Percentiles rank a stretch among this genome's conserved stretches.
Conservation (phyloP, 2,329 filamentous ascomycete species). For the Fusarium sp. region DNA sequence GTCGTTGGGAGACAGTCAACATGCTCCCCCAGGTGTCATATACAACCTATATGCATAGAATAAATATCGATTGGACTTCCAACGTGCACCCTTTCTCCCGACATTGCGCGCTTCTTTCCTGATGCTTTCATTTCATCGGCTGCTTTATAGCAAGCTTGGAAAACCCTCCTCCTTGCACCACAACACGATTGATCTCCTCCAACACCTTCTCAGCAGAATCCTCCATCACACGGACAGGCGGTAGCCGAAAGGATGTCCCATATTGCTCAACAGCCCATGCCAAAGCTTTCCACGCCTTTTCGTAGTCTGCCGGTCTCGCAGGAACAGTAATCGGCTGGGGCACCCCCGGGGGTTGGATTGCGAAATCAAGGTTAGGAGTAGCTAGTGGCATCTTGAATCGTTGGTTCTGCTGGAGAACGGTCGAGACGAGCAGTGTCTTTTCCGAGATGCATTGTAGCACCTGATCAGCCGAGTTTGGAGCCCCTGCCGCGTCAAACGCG, state of each 20-base stretch:
- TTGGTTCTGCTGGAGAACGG: background rate
- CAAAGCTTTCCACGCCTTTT: conserved; percentile 10
- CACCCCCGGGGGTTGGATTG: background rate
- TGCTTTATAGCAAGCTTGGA: background rate
- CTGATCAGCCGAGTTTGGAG: background rate
- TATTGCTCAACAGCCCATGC: conserved; percentile 7
- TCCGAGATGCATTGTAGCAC: background rate
- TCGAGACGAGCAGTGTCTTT: background rate
- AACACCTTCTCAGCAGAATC: background rate
- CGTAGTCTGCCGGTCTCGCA: conserved; percentile 1
- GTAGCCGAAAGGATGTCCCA: background rate
- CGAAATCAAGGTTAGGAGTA: background rate
- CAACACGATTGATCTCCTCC: conserved; percentile 1
- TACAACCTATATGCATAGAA: too few species aligned
- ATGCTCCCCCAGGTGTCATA: too few species aligned
- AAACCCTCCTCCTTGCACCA: background rate
- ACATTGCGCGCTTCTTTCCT: too few species aligned
- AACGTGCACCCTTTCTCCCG: too few species aligned
- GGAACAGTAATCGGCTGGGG: background rate
- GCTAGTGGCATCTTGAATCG: conserved; percentile 9
- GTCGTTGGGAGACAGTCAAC: too few species aligned
- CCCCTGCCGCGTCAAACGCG: conserved; percentile 13
- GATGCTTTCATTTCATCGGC: background rate
- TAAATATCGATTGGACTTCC: too few species aligned
- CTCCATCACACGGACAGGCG: background rate